These are phyloP conservation scores for Leccinum longicurvipes DNA, from an alignment of 768 basidiomycete species.

Conservation along the genomic window DNA sequence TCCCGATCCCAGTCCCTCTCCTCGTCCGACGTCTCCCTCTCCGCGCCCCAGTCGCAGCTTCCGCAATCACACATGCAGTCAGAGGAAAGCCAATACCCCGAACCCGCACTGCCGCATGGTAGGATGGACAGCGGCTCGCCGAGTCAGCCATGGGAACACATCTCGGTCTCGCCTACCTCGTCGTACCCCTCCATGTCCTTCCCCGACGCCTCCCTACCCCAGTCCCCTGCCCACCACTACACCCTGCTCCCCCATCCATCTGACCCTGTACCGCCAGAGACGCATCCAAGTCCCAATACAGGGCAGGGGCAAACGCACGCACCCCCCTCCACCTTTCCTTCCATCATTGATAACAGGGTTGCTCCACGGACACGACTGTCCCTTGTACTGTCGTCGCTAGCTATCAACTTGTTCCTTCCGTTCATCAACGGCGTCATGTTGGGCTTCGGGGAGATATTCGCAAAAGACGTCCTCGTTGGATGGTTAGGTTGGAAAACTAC, in stretches of 20 bases:
- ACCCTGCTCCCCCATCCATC: constrained; percentile 17
- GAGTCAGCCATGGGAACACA: constrained; percentile 72
- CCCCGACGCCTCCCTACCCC: constrained; percentile 58
- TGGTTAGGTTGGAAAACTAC: constrained; percentile 44
- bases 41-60: constrained; percentile 9
- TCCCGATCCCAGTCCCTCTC: constrained; percentile 22
- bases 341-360: constrained; percentile 68
- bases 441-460: constrained; percentile 94
- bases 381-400: constrained; percentile 69
- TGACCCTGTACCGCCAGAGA: constrained; percentile 1
- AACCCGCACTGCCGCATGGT: constrained; percentile 1
- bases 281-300: constrained; percentile 22
- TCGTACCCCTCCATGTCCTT: constrained; percentile 83
- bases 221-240: constrained; percentile 37
- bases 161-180: constrained; percentile 53
- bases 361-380: constrained; percentile 63
- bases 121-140: constrained; percentile 22
- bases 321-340: constrained; percentile 51
- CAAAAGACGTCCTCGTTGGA: constrained; percentile 64
- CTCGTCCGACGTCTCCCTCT: constrained; percentile 16
- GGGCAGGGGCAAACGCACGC: constrained; percentile 26
- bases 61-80: constrained; percentile 22
- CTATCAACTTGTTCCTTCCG: constrained; percentile 81
- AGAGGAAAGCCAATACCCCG: constrained; percentile 21
- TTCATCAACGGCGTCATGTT: constrained; percentile 96